Evolutionary conservation across 768 basidiomycete genomes (phyloP).

Genomic region (Sporobolomyces pararoseus): DNA sequence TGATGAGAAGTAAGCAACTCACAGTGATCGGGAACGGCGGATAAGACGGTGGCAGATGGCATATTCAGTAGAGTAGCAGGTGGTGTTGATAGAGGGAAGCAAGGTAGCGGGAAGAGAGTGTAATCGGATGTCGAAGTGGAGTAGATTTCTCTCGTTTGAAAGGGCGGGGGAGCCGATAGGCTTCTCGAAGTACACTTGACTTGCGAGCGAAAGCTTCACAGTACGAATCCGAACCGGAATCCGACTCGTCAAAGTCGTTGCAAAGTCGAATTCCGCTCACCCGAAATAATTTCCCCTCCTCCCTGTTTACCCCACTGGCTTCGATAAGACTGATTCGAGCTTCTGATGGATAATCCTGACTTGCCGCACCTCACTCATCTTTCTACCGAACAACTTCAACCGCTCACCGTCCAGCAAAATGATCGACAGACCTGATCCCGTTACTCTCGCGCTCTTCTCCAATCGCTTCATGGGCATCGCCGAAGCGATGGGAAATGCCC

Average conservation of each 20-base stretch:
- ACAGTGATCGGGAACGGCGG: conserved; percentile 19
- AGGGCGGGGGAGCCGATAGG: no score
- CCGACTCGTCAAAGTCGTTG: neutral
- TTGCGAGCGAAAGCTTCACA: no score
- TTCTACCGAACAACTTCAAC: neutral
- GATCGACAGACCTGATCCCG: conserved; percentile 60
- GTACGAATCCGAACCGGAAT: neutral
- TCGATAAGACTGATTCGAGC: no score
- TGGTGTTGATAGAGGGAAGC: neutral
- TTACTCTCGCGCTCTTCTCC: conserved; percentile 83
- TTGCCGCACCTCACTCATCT: no score
- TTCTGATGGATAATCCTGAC: no score
- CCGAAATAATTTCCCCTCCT: no score
- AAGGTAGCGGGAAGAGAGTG: neutral
- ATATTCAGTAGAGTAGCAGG: neutral
- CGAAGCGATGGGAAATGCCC: conserved; percentile 13
- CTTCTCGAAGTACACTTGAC: no score
- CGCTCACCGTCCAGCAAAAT: neutral
- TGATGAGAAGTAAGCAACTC: neutral
- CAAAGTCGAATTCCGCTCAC: conserved; percentile 3
- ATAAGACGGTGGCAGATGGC: conserved; percentile 1
- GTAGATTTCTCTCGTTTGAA: no score
- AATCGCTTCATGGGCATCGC: conserved; percentile 92
- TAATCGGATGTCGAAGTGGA: neutral
- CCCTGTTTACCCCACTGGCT: no score